Conservation (phyloP, 202 grass and related monocot genomes). For the Dendrocalamus latiflorus region DNA sequence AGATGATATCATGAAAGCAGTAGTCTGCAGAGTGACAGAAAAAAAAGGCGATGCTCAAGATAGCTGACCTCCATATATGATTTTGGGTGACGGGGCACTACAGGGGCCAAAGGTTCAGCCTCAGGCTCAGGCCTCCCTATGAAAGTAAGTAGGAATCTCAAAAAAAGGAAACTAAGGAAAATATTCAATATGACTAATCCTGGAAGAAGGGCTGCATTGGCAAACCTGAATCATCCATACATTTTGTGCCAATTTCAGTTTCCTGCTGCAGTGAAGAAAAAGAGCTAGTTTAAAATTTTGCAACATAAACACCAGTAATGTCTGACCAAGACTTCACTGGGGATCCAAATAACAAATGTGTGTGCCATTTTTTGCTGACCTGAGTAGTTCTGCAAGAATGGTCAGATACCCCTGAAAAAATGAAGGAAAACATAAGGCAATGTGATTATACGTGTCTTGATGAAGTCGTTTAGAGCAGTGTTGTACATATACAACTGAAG, state of each 20-base stretch:
- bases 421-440: slow-evolving; percentile 2
- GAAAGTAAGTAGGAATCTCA: neutral
- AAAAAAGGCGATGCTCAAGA: neutral
- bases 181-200: neutral
- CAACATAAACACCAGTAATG: slow-evolving; percentile 14
- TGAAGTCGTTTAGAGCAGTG: slow-evolving; percentile 9
- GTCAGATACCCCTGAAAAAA: slow-evolving; percentile 32
- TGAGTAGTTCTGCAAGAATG: slow-evolving; percentile 5
- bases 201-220: neutral
- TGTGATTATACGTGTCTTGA: neutral
- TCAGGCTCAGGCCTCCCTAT: slow-evolving; percentile 28
- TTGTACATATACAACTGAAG: neutral
- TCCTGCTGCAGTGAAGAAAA: slow-evolving; percentile 21
- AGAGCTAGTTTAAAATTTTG: neutral
- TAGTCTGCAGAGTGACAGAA: neutral
- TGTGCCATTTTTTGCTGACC: slow-evolving; percentile 16
- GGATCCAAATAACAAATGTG: neutral
- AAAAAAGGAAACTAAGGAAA: neutral
- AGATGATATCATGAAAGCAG: slow-evolving; percentile 13
- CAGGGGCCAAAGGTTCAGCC: slow-evolving; percentile 16
- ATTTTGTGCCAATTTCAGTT: slow-evolving; percentile 19
- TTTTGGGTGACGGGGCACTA: slow-evolving; percentile 41
- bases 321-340: neutral
- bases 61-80: slow-evolving; percentile 55
- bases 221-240: slow-evolving; percentile 41